These are phyloP conservation scores for Turritis glabra DNA, from an alignment of 345 rosid species.

Conservation along the genomic window DNA sequence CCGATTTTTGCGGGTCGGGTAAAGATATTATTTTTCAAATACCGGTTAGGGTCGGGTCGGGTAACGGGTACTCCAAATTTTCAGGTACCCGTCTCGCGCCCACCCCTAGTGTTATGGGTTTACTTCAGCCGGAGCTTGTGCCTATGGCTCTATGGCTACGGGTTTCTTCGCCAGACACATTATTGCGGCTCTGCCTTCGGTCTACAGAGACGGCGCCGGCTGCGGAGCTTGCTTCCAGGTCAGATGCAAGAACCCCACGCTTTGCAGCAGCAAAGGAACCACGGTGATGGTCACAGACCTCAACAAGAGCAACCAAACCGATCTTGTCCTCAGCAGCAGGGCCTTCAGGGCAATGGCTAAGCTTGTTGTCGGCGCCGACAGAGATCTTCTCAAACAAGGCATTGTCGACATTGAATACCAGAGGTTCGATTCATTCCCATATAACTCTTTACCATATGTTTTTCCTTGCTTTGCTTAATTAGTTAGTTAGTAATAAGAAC, in stretches of 20 bases:
- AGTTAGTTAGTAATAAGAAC: not conserved
- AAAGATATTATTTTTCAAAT: no score
- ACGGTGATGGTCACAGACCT: slow-evolving; percentile 70
- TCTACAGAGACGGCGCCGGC: slow-evolving; percentile 83
- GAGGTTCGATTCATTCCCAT: slow-evolving; percentile 42
- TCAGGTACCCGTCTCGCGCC: no score
- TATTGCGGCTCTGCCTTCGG: slow-evolving; percentile 68
- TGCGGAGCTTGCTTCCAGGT: slow-evolving; percentile 95
- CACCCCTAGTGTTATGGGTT: not conserved
- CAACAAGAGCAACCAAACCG: slow-evolving; percentile 62
- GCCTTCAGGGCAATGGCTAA: slow-evolving; percentile 87
- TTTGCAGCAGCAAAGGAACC: slow-evolving; percentile 70
- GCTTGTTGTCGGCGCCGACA: slow-evolving; percentile 43
- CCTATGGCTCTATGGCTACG: slow-evolving; percentile 72
- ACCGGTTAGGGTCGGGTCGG: no score
- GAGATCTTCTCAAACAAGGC: slow-evolving; percentile 57
- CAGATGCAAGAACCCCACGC: slow-evolving; percentile 63
- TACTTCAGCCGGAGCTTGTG: slow-evolving; percentile 87
- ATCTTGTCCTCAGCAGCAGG: slow-evolving; percentile 74
- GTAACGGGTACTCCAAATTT: no score
- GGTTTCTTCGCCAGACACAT: slow-evolving; percentile 64
- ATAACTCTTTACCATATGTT: not conserved
- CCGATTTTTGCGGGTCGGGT: no score
- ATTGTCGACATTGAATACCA: slow-evolving; percentile 71
- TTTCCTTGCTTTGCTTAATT: not conserved